These are phyloP conservation scores for Gynostemma pentaphyllum DNA, from an alignment of 306 rosid species.

Conservation along the genomic window DNA sequence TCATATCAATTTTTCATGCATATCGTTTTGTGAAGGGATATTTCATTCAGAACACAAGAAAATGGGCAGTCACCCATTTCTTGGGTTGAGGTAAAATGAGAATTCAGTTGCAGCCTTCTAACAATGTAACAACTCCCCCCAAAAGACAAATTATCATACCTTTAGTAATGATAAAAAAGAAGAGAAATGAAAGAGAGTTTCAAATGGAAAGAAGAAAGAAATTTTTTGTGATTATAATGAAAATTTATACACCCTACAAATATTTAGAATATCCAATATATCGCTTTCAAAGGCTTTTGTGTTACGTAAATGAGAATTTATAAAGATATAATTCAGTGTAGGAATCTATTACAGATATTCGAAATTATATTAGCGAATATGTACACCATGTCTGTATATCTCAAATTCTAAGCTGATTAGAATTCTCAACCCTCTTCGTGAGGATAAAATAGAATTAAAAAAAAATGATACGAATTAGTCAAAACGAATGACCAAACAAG, in stretches of 20 bases:
- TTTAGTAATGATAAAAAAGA: too few species aligned
- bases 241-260: not conserved
- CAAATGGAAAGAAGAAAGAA: too few species aligned
- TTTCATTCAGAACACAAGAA: not conserved
- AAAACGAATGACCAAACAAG: constrained; percentile 82
- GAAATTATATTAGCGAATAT: not conserved
- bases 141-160: too few species aligned
- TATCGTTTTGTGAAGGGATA: not conserved
- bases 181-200: not conserved
- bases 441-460: not conserved
- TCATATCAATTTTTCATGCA: not conserved
- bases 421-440: too few species aligned
- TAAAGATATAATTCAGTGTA: not conserved
- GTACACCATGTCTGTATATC: not conserved
- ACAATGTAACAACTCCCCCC: not conserved
- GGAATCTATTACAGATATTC: not conserved
- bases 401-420: not conserved
- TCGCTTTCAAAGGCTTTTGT: not conserved
- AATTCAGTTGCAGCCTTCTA: not conserved
- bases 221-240: too few species aligned
- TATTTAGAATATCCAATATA: not conserved
- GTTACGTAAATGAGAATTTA: not conserved
- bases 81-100: not conserved
- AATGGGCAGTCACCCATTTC: not conserved
- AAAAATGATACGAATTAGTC: too few species aligned